phyloP scores from a whole-genome alignment of 805 yeast genomes.

The Hanseniaspora vineae region DNA sequence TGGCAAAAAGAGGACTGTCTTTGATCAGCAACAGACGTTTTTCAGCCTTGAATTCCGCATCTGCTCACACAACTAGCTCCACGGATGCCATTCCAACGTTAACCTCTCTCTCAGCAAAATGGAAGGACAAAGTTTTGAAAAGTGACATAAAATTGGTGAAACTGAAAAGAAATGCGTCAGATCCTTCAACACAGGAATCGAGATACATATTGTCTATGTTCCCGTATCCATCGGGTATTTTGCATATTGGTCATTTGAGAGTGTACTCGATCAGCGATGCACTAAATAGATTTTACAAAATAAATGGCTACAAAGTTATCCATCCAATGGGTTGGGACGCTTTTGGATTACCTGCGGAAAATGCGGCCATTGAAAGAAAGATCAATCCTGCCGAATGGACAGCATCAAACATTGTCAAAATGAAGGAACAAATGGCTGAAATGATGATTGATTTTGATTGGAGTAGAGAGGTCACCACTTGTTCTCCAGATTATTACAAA shows the following conservation, averaged over 20 bases:
- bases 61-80: background rate
- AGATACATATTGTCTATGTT: constrained; percentile 71
- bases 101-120: constrained; percentile 2
- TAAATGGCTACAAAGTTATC: constrained; percentile 64
- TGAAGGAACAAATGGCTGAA: constrained; percentile 68
- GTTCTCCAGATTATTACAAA: constrained; percentile 75
- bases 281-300: constrained; percentile 61
- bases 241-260: constrained; percentile 89
- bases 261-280: constrained; percentile 88
- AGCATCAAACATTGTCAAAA: constrained; percentile 56
- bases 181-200: background rate
- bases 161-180: constrained; percentile 22
- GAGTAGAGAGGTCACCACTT: constrained; percentile 82
- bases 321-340: constrained; percentile 99
- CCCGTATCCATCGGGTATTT: constrained; percentile 89
- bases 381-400: constrained; percentile 83
- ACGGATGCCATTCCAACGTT: background rate
- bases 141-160: background rate
- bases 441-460: constrained; percentile 88
- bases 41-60: too few relatives aligned
- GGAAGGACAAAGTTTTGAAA: background rate
- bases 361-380: constrained; percentile 85
- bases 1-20: too few relatives aligned
- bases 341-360: constrained; percentile 95
- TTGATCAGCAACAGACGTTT: too few relatives aligned